Conservation (phyloP, 768 basidiomycete species). For the Rubroboletus satanas region DNA sequence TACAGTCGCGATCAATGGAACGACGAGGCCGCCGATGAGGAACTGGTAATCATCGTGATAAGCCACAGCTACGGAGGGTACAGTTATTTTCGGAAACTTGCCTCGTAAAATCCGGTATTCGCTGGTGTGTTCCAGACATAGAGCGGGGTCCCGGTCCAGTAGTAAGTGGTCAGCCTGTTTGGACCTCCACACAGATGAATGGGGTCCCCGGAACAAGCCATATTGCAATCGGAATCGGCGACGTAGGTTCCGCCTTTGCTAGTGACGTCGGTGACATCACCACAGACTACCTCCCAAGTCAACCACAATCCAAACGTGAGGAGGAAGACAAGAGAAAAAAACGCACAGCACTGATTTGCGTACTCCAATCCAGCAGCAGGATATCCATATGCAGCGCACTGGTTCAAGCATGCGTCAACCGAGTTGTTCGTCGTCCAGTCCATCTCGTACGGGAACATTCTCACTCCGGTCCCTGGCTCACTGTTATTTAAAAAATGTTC, state of each 20-base stretch:
- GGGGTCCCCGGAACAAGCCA: slow-evolving; percentile 70
- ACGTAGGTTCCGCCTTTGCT: slow-evolving; percentile 32
- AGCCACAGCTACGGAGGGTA: not conserved
- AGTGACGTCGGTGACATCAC: slow-evolving; percentile 56
- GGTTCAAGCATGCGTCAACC: slow-evolving; percentile 58
- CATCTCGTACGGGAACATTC: slow-evolving; percentile 59
- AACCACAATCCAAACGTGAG: not conserved
- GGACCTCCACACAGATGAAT: slow-evolving; percentile 64
- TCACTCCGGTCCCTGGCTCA: slow-evolving; percentile 40
- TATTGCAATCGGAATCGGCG: slow-evolving; percentile 38
- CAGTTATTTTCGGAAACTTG: slow-evolving; percentile 26
- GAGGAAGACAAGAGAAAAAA: not conserved
- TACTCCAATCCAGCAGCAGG: slow-evolving; percentile 68
- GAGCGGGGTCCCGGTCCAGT: slow-evolving; percentile 46
- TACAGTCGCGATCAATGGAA: slow-evolving; percentile 70
- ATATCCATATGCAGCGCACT: slow-evolving; percentile 70
- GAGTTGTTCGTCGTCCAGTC: slow-evolving; percentile 60
- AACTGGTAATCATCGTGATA: slow-evolving; percentile 27
- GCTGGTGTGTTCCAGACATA: slow-evolving; percentile 63
- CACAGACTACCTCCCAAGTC: slow-evolving; percentile 49
- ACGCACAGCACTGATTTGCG: slow-evolving; percentile 71
- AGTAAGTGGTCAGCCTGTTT: slow-evolving; percentile 50
- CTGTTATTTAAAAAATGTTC: slow-evolving; percentile 29
- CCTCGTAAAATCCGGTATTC: slow-evolving; percentile 70
- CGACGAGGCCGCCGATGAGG: slow-evolving; percentile 56